phyloP scores from a whole-genome alignment of 345 rosid genomes.

The Boechera divaricarpa region DNA sequence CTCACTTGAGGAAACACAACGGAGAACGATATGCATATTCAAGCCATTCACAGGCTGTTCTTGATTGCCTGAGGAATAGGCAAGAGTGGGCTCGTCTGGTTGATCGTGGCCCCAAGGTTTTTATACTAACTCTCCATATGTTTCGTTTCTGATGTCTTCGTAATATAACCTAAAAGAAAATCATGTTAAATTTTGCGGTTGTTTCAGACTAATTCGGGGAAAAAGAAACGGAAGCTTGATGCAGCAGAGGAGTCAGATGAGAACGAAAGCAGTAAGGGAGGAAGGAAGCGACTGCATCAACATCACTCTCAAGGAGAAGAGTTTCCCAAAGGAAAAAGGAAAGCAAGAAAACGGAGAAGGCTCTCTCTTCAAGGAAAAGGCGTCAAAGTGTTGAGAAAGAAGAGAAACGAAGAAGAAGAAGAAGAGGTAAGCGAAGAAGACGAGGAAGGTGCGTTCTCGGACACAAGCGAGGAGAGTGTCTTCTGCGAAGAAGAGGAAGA shows the following conservation, averaged over 20 bases:
- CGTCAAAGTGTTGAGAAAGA: conserved; percentile 67
- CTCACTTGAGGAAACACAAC: conserved; percentile 93
- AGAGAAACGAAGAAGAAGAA: conserved; percentile 56
- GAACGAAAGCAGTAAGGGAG: conserved; percentile 58
- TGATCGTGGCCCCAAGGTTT: conserved; percentile 99
- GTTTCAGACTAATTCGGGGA: conserved; percentile 78
- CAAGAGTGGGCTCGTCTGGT: conserved; percentile 97
- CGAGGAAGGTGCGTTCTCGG: conserved; percentile 60
- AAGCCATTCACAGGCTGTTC: conserved; percentile 98
- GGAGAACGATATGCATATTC: conserved; percentile 99
- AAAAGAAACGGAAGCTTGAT: conserved; percentile 83
- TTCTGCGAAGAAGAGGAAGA: conserved; percentile 76
- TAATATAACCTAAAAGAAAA: not conserved
- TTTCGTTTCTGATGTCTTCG: not conserved
- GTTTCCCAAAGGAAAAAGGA: conserved; percentile 91
- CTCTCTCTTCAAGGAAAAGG: conserved; percentile 82
- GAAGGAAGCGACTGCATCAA: conserved; percentile 49
- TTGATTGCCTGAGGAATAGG: conserved; percentile 95
- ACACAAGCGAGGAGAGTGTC: conserved; percentile 73
- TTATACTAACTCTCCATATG: not conserved
- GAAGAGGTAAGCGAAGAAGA: conserved; percentile 45
- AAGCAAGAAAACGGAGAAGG: conserved; percentile 84
- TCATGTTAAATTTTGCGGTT: conserved; percentile 21
- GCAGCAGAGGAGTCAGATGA: conserved; percentile 78
- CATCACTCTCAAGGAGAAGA: conserved; percentile 77